These are phyloP conservation scores for Fusarium acutatum DNA, from an alignment of 2,329 filamentous ascomycete genomes.

Conservation along the genomic window DNA sequence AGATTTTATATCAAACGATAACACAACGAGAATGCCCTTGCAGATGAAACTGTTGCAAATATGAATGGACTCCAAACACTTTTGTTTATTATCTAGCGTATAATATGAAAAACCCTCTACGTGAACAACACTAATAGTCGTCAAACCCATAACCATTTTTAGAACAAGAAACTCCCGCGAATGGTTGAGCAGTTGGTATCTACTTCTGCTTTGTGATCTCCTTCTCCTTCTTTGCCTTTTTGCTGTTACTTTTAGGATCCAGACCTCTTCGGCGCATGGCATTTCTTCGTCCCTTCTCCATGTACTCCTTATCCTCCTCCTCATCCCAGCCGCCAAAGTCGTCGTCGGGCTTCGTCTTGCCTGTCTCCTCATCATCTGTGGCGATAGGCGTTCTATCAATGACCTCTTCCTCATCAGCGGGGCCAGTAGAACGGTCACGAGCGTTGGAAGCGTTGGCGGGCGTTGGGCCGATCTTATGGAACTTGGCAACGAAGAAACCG, in stretches of 20 bases:
- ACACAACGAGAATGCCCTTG: not conserved
- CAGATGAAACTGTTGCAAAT: not conserved
- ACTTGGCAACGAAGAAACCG: constrained; percentile 97
- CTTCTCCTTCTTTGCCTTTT: constrained; percentile 45
- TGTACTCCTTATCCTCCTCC: constrained; percentile 75
- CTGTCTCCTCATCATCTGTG: constrained; percentile 50
- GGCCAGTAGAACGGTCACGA: constrained; percentile 44
- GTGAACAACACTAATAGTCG: constrained; percentile 12
- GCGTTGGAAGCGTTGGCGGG: constrained; percentile 59
- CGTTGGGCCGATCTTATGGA: constrained; percentile 89
- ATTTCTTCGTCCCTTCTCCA: constrained; percentile 77
- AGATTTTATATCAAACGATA: constrained; percentile 20
- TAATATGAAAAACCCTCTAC: constrained; percentile 24
- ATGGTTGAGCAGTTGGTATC: constrained; percentile 21
- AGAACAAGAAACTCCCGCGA: constrained; percentile 30
- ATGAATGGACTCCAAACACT: constrained; percentile 1
- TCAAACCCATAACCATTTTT: constrained; percentile 27
- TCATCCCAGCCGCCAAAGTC: constrained; percentile 80
- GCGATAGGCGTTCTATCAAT: constrained; percentile 76
- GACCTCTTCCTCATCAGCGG: constrained; percentile 52
- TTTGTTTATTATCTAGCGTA: constrained; percentile 25
- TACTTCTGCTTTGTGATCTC: constrained; percentile 39
- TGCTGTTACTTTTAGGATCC: constrained; percentile 68
- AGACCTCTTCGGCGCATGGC: constrained; percentile 78
- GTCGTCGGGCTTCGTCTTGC: constrained; percentile 56